phyloP scores from a whole-genome alignment of 2,329 filamentous ascomycete genomes.

The Clonostachys solani region DNA sequence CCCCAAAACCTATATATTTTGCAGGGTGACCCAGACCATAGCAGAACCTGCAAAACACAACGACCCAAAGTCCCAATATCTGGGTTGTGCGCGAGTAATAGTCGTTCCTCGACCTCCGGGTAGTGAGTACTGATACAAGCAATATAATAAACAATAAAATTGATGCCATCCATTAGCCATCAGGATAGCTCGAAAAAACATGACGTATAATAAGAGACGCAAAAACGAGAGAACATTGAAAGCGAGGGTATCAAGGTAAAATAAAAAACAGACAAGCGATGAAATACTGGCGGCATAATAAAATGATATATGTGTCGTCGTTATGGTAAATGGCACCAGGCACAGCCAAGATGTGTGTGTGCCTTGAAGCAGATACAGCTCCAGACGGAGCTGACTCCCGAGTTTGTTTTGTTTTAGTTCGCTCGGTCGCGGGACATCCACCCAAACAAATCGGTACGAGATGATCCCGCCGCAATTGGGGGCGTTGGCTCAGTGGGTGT shows the following conservation, averaged over 20 bases:
- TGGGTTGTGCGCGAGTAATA: too few relatives aligned
- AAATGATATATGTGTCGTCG: too few relatives aligned
- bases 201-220: neutral
- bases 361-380: neutral
- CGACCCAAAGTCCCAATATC: too few relatives aligned
- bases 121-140: too few relatives aligned
- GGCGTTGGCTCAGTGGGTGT: conserved; percentile 24
- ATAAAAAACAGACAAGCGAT: conserved; percentile 10
- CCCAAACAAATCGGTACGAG: conserved; percentile 38
- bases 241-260: conserved; percentile 11
- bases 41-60: too few relatives aligned
- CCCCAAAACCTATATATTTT: too few relatives aligned
- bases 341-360: neutral
- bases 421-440: conserved; percentile 47
- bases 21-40: too few relatives aligned
- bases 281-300: conserved; percentile 6
- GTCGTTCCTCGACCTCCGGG: too few relatives aligned
- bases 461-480: conserved; percentile 17
- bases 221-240: conserved; percentile 6
- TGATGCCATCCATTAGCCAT: too few relatives aligned
- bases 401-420: conserved; percentile 14
- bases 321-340: conserved; percentile 1
- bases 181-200: neutral
- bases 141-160: too few relatives aligned
- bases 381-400: neutral